phyloP scores from a whole-genome alignment of 2,329 filamentous ascomycete genomes.

The Neofusicoccum sp. region DNA sequence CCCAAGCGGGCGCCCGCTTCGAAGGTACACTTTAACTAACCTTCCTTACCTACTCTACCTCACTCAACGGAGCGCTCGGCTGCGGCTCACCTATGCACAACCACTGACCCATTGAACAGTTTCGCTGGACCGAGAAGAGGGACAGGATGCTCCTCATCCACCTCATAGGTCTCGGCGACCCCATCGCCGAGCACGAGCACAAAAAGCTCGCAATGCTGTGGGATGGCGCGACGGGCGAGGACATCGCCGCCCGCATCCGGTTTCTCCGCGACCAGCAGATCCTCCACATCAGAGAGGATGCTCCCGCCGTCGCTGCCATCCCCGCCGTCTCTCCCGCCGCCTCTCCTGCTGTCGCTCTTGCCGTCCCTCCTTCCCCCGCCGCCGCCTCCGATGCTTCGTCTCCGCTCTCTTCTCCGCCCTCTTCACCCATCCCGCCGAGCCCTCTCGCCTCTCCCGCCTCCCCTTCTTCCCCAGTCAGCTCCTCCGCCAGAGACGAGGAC shows the following conservation, averaged over 20 bases:
- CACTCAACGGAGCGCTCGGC: too few relatives aligned
- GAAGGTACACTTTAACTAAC: neutral
- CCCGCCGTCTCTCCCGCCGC: neutral
- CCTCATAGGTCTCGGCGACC: neutral
- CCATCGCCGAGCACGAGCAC: neutral
- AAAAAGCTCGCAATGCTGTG: neutral
- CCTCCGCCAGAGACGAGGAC: neutral
- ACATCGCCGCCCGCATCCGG: neutral
- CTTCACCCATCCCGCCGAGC: neutral
- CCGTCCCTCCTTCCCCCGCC: neutral
- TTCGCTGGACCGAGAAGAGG: neutral
- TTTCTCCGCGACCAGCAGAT: neutral
- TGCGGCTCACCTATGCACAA: neutral
- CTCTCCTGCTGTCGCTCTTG: neutral
- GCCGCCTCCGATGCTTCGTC: neutral
- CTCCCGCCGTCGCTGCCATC: neutral
- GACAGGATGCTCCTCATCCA: slow-evolving; percentile 1
- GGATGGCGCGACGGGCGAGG: neutral
- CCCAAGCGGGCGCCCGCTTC: neutral
- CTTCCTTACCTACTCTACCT: neutral
- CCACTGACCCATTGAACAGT: neutral
- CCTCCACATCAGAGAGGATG: neutral
- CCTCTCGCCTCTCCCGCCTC: neutral
- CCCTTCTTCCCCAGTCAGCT: neutral
- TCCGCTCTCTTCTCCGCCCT: neutral